phyloP scores from a whole-genome alignment of 1,284 basidiomycete species.

The Cystobasidium sp. region DNA sequence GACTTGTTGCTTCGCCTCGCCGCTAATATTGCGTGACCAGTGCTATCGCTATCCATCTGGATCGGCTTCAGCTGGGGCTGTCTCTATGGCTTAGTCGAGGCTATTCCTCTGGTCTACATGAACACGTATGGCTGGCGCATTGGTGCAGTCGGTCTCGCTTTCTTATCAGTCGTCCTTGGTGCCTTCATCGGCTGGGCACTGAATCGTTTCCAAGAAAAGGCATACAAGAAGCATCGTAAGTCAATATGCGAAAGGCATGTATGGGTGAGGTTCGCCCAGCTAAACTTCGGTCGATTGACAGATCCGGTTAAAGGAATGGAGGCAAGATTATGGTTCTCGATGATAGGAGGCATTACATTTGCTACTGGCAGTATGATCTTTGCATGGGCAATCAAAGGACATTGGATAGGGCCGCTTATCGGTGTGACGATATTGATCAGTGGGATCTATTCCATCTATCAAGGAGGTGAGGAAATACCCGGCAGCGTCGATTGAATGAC shows the following conservation, averaged over 20 bases:
- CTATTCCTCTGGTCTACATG: conserved; percentile 41
- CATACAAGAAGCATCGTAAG: conserved; percentile 37
- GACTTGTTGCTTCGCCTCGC: not conserved
- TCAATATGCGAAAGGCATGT: not conserved
- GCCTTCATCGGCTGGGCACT: conserved; percentile 42
- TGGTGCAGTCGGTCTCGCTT: conserved; percentile 48
- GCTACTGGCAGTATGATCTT: conserved; percentile 67
- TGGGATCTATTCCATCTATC: conserved; percentile 55
- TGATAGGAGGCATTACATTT: conserved; percentile 66
- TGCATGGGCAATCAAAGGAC: conserved; percentile 54
- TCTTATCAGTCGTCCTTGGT: conserved; percentile 47
- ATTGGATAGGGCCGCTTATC: conserved; percentile 59
- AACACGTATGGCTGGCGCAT: conserved; percentile 46
- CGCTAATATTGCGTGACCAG: no score
- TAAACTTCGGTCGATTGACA: conserved; percentile 52
- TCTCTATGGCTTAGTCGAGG: conserved; percentile 42
- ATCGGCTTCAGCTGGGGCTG: conserved; percentile 45
- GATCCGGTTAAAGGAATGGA: conserved; percentile 68
- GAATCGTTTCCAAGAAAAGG: conserved; percentile 40
- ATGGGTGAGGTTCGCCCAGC: not conserved
- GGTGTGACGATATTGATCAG: conserved; percentile 52
- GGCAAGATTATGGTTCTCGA: conserved; percentile 73
- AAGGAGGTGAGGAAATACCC: conserved; percentile 43
- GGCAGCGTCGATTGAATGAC: conserved; percentile 27
- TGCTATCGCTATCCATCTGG: conserved; percentile 44